Conservation (phyloP, 192 early-diverging fungal genomes). For the Entrophospora sp. region DNA sequence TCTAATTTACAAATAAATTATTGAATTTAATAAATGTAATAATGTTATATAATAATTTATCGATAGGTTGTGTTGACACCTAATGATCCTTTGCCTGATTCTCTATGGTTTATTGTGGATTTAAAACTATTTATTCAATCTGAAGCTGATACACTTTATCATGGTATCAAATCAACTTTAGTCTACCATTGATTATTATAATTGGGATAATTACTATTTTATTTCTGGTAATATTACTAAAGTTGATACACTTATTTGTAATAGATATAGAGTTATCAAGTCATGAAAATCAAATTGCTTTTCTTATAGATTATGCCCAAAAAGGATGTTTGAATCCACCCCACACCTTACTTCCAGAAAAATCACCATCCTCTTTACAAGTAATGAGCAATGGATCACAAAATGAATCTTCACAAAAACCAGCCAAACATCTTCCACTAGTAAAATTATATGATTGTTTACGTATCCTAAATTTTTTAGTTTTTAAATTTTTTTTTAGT, state of each 20-base stretch:
- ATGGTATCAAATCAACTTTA: not conserved
- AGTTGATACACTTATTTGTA: too few relatives aligned
- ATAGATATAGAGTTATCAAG: not conserved
- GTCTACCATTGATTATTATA: not conserved
- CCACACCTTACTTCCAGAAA: not conserved
- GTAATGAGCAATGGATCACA: not conserved
- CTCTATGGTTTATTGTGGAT: not conserved
- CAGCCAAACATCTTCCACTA: not conserved
- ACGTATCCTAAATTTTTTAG: not conserved
- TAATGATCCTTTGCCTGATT: not conserved
- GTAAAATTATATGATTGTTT: slow-evolving; percentile 15
- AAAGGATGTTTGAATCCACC: not conserved
- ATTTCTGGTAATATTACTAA: not conserved
- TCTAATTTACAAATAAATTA: too few relatives aligned
- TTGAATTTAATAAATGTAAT: not conserved
- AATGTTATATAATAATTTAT: not conserved
- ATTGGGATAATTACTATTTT: not conserved
- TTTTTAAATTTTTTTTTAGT: too few relatives aligned
- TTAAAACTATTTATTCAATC: slow-evolving; percentile 9
- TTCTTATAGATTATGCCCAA: not conserved
- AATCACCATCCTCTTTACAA: too few relatives aligned
- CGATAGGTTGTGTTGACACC: not conserved
- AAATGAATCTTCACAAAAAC: not conserved
- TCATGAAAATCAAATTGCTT: not conserved
- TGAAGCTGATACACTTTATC: not conserved